These are phyloP conservation scores for Monosporascus ibericus DNA, from an alignment of 2,329 filamentous ascomycete species.

Conservation along the genomic window DNA sequence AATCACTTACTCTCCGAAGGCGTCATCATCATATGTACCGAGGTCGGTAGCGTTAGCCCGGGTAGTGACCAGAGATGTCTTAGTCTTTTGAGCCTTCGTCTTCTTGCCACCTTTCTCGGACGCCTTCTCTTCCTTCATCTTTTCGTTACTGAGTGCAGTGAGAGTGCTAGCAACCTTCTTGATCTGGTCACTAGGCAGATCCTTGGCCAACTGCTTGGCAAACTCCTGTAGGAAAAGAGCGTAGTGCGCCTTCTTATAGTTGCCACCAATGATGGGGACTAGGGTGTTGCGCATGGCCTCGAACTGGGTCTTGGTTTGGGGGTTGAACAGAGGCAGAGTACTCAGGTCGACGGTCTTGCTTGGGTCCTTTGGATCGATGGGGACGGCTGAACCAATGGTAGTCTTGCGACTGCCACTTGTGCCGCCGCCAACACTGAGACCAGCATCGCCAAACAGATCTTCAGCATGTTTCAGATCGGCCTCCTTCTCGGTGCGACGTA, in stretches of 20 bases:
- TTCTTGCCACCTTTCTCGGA: constrained; percentile 95
- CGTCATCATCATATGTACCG: constrained; percentile 72
- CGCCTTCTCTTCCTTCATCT: constrained; percentile 97
- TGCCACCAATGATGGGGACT: constrained; percentile 67
- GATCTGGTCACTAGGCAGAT: constrained; percentile 85
- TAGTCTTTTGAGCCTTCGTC: constrained; percentile 92
- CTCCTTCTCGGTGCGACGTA: constrained; percentile 77
- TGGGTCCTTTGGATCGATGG: constrained; percentile 68
- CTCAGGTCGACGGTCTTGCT: constrained; percentile 75
- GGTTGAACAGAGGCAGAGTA: constrained; percentile 79
- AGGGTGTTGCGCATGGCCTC: constrained; percentile 70
- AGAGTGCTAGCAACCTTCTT: constrained; percentile 89
- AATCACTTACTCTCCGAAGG: constrained; percentile 71
- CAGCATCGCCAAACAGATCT: constrained; percentile 76
- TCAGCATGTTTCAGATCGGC: constrained; percentile 84
- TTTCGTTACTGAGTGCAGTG: constrained; percentile 92
- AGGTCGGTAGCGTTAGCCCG: constrained; percentile 61
- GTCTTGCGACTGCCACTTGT: constrained; percentile 61
- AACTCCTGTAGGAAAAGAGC: constrained; percentile 87
- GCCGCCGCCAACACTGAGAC: constrained; percentile 52
- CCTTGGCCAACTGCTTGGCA: constrained; percentile 77
- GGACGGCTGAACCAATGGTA: constrained; percentile 57
- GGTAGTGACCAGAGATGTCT: constrained; percentile 70
- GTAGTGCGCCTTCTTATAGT: constrained; percentile 87
- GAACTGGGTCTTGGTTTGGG: constrained; percentile 81